A percentile compares a stretch with the other conserved stretches of the same genome.
These are phyloP conservation scores for Gracilaria vermiculophylla DNA, from an alignment of 23 red algal genomes.

Conservation along the genomic window DNA sequence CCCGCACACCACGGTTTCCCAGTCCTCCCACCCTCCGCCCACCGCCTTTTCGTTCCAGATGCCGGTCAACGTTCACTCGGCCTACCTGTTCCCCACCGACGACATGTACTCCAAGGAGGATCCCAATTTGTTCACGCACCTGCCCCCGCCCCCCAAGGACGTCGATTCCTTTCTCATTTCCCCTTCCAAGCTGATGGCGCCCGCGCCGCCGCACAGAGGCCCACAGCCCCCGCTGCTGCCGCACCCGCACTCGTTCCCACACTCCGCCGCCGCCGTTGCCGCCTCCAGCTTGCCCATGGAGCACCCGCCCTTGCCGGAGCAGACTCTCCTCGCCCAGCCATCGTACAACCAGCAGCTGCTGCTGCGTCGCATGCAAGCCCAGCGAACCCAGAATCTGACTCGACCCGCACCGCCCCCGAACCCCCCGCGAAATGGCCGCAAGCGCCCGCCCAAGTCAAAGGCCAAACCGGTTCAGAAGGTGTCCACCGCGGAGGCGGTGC, in stretches of 20 bases:
- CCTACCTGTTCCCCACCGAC: conserved; percentile 15
- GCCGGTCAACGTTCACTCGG: conserved; percentile 14
- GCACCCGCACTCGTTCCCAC: neutral
- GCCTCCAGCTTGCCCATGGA: neutral
- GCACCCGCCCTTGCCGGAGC: neutral
- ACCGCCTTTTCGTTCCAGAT: neutral
- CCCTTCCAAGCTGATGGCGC: neutral
- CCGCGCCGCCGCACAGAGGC: neutral
- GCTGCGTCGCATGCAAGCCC: conserved; percentile 9
- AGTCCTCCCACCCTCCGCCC: neutral
- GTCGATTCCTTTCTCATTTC: conserved; percentile 26
- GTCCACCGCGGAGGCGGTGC: conserved; percentile 50
- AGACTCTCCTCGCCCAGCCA: neutral
- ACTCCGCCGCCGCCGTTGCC: neutral
- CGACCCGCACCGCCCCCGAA: neutral
- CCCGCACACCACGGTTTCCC: neutral
- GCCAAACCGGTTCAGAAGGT: conserved; percentile 27
- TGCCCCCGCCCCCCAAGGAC: neutral
- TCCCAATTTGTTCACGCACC: neutral
- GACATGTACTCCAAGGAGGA: conserved; percentile 23
- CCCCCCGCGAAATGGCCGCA: conserved; percentile 8
- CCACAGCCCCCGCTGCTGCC: neutral
- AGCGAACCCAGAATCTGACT: neutral
- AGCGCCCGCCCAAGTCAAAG: conserved; percentile 17
- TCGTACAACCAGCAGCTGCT: conserved; percentile 12